Evolutionary conservation across 2,329 filamentous ascomycete species (phyloP), one percentile per base, ranked within the genome.

Genomic region (Paracamarosporium sp.): DNA sequence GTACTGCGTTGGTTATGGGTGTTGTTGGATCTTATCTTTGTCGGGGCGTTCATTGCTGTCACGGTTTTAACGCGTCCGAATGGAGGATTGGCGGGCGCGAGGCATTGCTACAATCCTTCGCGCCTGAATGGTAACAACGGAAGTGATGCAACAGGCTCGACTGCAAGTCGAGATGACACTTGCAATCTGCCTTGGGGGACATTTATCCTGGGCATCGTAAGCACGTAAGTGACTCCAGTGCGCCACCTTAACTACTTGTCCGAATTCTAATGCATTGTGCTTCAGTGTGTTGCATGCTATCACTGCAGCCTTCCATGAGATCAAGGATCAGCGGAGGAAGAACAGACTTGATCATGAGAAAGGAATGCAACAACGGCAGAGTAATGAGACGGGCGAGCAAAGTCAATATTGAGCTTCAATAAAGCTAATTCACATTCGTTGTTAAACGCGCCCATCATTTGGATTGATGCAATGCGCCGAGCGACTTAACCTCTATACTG

Each of bases 31-130:
- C 15, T 45, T 8, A 6, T 45, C 13, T 45, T 31, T 65, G 70
- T 80, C 1, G 78, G 75, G 3, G 78, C 75, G 2, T 81, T 81
- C 67, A 80, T 80, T 48, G 77, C 77, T 5, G 78, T 81, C 8
- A 67, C 78, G 1, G 75, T 78, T 5, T 58, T 81, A 9, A 81
- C 78, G 1, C 65, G 71, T 3, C 77, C 78, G 4, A 67, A 68
- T 15, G 72, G 75, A 3, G 75, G 76, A 6, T 56, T 56, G 1
- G 72, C 71, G 1, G 76, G 77, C 8, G 70, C 73, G 1, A 65
- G 68, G 35, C 74, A 73, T 60, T 75, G 72, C 61, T 73, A 74
- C 57, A 63, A 17, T 17, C 53, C 55, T 9, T 43, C 30, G 22
- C 48, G 54, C 22, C 56, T 56, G 41, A 11, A 13, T 9, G 25